Conservation (phyloP, 192 early-diverging fungal species). For the Lobulomyces angularis region DNA sequence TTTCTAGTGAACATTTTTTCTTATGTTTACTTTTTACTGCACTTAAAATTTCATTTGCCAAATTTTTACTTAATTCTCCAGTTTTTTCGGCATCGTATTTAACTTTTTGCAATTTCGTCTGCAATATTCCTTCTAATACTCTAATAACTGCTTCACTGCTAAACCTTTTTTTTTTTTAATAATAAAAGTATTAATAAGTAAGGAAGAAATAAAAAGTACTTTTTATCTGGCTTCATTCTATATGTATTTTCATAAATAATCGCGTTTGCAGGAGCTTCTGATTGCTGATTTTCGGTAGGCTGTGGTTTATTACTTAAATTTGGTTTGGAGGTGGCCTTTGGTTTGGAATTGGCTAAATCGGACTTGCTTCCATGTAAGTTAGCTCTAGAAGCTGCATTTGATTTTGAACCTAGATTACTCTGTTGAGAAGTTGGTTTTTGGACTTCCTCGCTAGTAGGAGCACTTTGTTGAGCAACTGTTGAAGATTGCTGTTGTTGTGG, state of each 20-base stretch:
- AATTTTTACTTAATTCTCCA: slow-evolving; percentile 21
- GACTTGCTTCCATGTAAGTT: too few relatives aligned
- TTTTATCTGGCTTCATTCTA: slow-evolving; percentile 36
- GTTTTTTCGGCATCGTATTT: slow-evolving; percentile 41
- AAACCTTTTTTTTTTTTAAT: slow-evolving; percentile 17
- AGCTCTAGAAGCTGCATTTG: too few relatives aligned
- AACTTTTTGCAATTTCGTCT: slow-evolving; percentile 27
- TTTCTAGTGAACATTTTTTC: too few relatives aligned
- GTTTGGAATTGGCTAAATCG: too few relatives aligned
- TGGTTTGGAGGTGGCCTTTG: too few relatives aligned
- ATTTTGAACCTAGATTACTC: too few relatives aligned
- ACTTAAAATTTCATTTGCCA: slow-evolving; percentile 42
- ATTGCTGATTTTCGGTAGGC: too few relatives aligned
- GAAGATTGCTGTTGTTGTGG: too few relatives aligned
- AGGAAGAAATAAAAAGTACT: slow-evolving; percentile 17
- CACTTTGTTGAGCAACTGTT: too few relatives aligned
- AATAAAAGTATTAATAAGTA: slow-evolving; percentile 4
- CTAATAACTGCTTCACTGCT: slow-evolving; percentile 16
- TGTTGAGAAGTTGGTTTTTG: too few relatives aligned
- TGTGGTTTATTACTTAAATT: too few relatives aligned
- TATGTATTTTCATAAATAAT: slow-evolving; percentile 48
- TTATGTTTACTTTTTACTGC: slow-evolving; percentile 33
- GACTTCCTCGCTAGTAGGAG: too few relatives aligned
- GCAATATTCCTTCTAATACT: slow-evolving; percentile 26
- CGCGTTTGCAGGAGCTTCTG: slow-evolving; percentile 18